Evolutionary conservation across 2,329 filamentous ascomycete species (phyloP).

Genomic region (Colletotrichum liriopes): DNA sequence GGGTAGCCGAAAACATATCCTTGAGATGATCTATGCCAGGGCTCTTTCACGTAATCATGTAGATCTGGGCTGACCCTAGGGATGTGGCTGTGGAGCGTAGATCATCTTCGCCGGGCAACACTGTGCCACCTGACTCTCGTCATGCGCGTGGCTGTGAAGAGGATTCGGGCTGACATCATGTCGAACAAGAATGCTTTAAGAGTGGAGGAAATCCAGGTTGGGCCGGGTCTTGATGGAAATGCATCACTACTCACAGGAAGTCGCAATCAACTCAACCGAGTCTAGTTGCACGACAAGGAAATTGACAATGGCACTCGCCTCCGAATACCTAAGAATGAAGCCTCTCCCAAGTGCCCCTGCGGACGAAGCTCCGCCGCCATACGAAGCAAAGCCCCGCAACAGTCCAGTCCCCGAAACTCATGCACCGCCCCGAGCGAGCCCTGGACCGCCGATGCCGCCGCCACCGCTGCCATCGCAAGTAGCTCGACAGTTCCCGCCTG

Average conservation of each 20-base stretch:
- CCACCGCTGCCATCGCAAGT: conserved; percentile 25
- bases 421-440: not conserved
- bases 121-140: conserved; percentile 18
- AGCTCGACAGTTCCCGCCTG: conserved; percentile 42
- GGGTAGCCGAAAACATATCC: not conserved
- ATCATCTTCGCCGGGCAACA: conserved; percentile 21
- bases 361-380: conserved; percentile 39
- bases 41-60: not conserved
- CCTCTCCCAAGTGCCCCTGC: conserved; percentile 15
- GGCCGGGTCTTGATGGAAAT: not conserved
- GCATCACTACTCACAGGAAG: not conserved
- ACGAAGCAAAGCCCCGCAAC: conserved; percentile 28
- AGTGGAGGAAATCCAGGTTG: not conserved
- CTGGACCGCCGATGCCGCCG: not conserved
- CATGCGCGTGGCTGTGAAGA: conserved; percentile 34
- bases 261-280: not conserved
- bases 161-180: conserved; percentile 26
- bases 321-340: conserved; percentile 9
- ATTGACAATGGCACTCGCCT: conserved; percentile 3
- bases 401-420: conserved; percentile 10
- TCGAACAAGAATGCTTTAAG: not conserved
- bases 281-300: not conserved
- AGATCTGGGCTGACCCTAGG: not conserved
- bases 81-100: conserved; percentile 36
- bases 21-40: not conserved